Percentiles rank a stretch among this genome's conserved stretches.
phyloP scores from a whole-genome alignment of 73 alveolate species.

The Paraurostyla sp. region DNA sequence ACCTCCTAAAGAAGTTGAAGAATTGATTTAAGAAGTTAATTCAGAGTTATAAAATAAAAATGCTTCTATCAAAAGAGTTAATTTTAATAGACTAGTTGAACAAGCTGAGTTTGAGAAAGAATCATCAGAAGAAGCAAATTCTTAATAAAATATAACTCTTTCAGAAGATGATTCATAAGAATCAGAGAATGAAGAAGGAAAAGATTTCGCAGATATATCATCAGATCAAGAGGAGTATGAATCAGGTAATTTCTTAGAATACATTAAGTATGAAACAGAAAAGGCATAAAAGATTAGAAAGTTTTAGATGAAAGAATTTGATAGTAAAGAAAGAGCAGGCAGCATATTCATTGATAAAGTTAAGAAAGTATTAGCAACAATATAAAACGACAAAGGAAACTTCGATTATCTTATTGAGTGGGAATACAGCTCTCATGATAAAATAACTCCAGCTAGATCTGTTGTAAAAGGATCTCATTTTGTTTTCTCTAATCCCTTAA shows the following conservation, averaged over 20 bases:
- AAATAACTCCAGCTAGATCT: constrained; percentile 1
- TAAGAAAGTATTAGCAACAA: constrained; percentile 28
- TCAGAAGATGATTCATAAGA: constrained; percentile 21
- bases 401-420: constrained; percentile 54
- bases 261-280: background rate
- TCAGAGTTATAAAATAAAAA: too few relatives aligned
- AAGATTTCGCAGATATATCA: background rate
- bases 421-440: background rate
- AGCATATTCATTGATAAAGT: constrained; percentile 47
- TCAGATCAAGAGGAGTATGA: constrained; percentile 31
- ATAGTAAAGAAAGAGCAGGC: constrained; percentile 38
- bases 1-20: too few relatives aligned
- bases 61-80: background rate
- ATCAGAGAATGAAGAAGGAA: background rate
- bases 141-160: background rate
- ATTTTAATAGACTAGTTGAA: background rate
- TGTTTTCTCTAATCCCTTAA: constrained; percentile 39
- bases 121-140: background rate
- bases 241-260: background rate
- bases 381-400: constrained; percentile 13
- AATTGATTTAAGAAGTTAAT: too few relatives aligned
- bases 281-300: constrained; percentile 43
- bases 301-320: constrained; percentile 11
- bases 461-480: constrained; percentile 38
- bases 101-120: background rate